Evolutionary conservation across 768 basidiomycete genomes (phyloP), one percentile per base, ranked within the genome.

Genomic region (Trametes sanguinea): DNA sequence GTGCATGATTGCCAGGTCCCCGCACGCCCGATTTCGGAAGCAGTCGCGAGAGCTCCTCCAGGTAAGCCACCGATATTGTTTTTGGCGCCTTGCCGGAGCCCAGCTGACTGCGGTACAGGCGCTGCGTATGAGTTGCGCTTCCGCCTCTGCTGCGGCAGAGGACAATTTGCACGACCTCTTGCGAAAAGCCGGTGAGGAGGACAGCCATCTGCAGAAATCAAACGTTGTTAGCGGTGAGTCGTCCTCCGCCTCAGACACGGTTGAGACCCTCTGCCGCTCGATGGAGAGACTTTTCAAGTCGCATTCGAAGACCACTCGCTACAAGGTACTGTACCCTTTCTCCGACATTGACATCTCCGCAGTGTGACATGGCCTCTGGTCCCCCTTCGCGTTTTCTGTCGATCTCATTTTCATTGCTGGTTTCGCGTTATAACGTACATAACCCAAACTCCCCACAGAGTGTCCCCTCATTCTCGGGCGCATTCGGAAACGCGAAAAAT

Each of bases 1-100:
- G 33, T 74, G 76, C 30, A 83, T 91, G 39, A 76, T 83, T 43
- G 65, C 70, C 50, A 81, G 87, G 27, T 89, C 89, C 3, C 71
- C 74, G 2, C 78, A 85, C 65, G 56, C 69, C 2, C 56, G 54
- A 9, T 89, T 89, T 69, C 74, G 77, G 47, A 74, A 75, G 30
- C 77, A 70, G 60, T 84, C 78, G 67, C 67, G 69, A 54, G 75
- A 73, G 8, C 71, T 82, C 17, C 66, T 88, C 16, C 80, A 82
- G 80, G 88, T 87, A 70, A 10, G 29, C 9, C 48, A 32, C 22
- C 7, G 11, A 16, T 9, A 29, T 54, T 60, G 32, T 50, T 16
- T 22, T 7, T 40, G n/a, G 14, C 32, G 30, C 48, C 5, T 13
- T 14, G 30, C 4, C 14, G 3, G 30, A 50, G 14, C 27, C 11